Evolutionary conservation across 23 red algal genomes (phyloP).

Genomic region (Agarophyton chilense): DNA sequence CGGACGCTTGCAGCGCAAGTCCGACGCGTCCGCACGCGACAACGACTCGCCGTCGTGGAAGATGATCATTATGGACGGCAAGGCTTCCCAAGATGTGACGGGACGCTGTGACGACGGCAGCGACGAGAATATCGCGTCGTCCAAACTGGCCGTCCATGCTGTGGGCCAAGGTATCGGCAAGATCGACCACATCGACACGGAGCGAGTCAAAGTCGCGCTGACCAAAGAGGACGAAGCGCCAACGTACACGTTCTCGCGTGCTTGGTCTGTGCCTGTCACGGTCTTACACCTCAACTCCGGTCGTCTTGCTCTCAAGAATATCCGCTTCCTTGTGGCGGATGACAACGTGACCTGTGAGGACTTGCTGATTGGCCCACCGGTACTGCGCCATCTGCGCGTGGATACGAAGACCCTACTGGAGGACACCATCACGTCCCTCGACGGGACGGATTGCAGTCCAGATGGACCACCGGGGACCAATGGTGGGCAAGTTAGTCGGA

Average conservation of each 20-base stretch:
- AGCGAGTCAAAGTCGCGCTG: background rate
- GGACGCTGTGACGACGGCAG: conserved; percentile 44
- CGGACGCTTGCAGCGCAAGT: background rate
- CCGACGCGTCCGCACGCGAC: background rate
- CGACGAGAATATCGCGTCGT: conserved; percentile 24
- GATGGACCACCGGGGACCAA: background rate
- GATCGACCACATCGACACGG: background rate
- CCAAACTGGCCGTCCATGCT: background rate
- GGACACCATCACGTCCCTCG: background rate
- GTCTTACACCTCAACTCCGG: background rate
- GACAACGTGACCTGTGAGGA: background rate
- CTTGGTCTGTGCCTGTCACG: background rate
- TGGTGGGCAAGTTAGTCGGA: background rate
- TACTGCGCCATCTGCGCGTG: background rate
- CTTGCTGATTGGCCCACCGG: background rate
- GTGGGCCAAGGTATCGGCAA: conserved; percentile 9
- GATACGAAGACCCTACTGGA: background rate
- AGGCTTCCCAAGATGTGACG: background rate
- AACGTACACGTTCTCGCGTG: background rate
- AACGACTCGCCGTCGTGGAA: conserved; percentile 10
- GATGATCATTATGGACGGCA: conserved; percentile 14
- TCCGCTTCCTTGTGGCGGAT: conserved; percentile 1
- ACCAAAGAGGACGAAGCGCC: background rate
- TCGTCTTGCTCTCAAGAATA: background rate
- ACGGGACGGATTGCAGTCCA: background rate